Percentiles rank a stretch among this genome's conserved stretches.
Conservation (phyloP, 164 flowering plant genomes). For the Magnolia sinica region DNA sequence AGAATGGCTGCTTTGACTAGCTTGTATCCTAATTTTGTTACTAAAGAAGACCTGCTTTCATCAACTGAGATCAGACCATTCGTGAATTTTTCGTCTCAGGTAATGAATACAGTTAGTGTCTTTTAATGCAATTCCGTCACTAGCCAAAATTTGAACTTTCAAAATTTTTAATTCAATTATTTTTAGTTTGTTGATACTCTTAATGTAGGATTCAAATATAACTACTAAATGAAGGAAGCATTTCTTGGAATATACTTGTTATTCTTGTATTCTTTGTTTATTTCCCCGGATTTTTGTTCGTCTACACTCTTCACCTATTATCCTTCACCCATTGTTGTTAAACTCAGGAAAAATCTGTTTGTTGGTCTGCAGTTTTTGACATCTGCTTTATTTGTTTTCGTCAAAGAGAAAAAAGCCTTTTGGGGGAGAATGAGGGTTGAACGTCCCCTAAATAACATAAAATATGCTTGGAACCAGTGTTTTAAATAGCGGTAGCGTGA, state of each 20-base stretch:
- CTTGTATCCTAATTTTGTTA: constrained; percentile 87
- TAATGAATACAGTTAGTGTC: constrained; percentile 15
- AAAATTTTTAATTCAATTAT: background rate
- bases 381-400: background rate
- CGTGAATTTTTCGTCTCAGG: constrained; percentile 90
- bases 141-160: background rate
- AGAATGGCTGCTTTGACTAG: constrained; percentile 72
- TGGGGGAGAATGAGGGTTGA: too few relatives aligned
- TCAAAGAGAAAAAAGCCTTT: too few relatives aligned
- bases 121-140: background rate
- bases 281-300: background rate
- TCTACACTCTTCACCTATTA: background rate
- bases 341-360: background rate
- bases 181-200: background rate
- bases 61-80: constrained; percentile 79
- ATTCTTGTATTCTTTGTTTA: background rate
- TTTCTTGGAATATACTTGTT: background rate
- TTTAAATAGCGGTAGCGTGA: too few relatives aligned
- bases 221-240: background rate
- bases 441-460: too few relatives aligned
- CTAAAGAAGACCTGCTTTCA: constrained; percentile 88
- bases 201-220: background rate
- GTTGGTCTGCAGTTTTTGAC: background rate
- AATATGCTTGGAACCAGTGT: too few relatives aligned
- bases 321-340: background rate